Evolutionary conservation across 495 filamentous ascomycete genomes (phyloP), one percentile per base, ranked within the genome.

Genomic region (Aspergillus nanangensis): DNA sequence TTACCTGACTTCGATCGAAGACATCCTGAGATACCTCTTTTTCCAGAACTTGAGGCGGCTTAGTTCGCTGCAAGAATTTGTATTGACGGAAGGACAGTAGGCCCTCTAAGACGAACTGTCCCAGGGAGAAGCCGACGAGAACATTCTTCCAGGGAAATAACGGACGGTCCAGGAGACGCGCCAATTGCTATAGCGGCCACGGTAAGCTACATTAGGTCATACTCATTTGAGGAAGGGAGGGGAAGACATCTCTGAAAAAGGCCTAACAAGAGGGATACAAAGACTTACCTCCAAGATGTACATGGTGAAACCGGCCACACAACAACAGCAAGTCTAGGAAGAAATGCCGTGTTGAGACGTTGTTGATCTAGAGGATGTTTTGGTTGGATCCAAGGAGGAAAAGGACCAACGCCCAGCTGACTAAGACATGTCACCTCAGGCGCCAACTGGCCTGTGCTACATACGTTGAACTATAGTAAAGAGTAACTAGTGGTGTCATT

Each of bases 101-200:
- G 41, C 82, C 81, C 58, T 97, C 93, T 52, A 98, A 84, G 37
- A 87, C 60, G 61, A 85, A 96, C 61, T 98, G 90, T 36, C 81
- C 86, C 48, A 96, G 51, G 9, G 90, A 91, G 71, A 98, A 97
- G 44, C 89, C 87, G 45, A 96, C 80, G 56, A 98, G 88, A 47
- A 98, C 81, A 60, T 79, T 83, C 83, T 97, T 98, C 93, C 93
- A 98, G 42, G 94, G 92, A 71, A 97, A 93, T 53, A 84, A 72
- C 42, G 93, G 92, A 55, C 87, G 82, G 75, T 98, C 94, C 38
- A 97, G 83, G 61, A 83, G 79, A 65, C 80, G 78, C 55, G 89
- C 87, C 47, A 97, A 81, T 73, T 88, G 84, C 92, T 96, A 62
- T 50, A 50, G 33, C 31, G 10, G 43, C 32, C 41, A 55, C 51